Conservation (phyloP, 139 green algal species). For the Asterochloris erici region DNA sequence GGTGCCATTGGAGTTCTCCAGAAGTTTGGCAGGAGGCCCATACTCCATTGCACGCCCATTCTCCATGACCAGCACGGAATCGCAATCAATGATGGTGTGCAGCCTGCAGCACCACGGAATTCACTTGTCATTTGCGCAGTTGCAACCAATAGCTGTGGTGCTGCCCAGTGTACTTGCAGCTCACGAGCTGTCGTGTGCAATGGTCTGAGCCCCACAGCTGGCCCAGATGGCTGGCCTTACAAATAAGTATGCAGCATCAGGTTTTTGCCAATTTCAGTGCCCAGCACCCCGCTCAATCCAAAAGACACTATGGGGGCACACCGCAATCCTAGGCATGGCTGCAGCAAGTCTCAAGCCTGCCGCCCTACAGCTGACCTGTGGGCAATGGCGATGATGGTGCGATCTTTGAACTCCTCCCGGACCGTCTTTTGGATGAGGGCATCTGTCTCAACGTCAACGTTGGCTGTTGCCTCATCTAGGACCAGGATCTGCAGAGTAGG, state of each 20-base stretch:
- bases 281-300: too few relatives aligned
- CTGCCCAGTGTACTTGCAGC: conserved; percentile 46
- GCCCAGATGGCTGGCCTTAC: too few relatives aligned
- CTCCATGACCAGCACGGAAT: conserved; percentile 53
- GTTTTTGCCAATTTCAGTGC: too few relatives aligned
- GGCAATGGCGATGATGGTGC: conserved; percentile 64
- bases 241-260: too few relatives aligned
- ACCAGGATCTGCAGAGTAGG: conserved; percentile 53
- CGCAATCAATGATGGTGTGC: conserved; percentile 79
- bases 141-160: conserved; percentile 30
- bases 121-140: conserved; percentile 16
- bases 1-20: conserved; percentile 29
- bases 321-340: not conserved
- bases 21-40: conserved; percentile 26
- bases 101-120: conserved; percentile 21
- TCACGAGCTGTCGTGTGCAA: not conserved
- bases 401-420: conserved; percentile 40
- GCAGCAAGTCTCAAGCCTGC: not conserved
- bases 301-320: not conserved
- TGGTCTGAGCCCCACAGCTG: not conserved
- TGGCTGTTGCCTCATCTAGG: conserved; percentile 89
- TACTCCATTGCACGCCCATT: conserved; percentile 46
- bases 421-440: conserved; percentile 59
- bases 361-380: conserved; percentile 25
- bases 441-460: conserved; percentile 87